Evolutionary conservation across 805 yeast species (phyloP).

Genomic region (Cyberlindnera xylosilytica): DNA sequence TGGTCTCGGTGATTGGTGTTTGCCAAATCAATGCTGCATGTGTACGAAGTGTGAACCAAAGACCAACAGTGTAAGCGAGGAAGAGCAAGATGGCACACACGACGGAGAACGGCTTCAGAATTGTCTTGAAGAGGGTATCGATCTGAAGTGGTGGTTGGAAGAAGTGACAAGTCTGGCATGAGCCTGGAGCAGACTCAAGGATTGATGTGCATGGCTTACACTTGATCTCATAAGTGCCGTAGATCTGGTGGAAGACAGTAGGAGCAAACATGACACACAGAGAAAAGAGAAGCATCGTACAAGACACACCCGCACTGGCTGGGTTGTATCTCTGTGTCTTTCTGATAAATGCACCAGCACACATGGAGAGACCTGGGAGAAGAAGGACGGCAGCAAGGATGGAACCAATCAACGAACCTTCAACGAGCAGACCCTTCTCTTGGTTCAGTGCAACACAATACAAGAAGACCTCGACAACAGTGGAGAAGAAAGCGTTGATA

Average conservation of each 20-base stretch:
- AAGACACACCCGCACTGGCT: conserved; percentile 93
- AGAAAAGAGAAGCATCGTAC: conserved; percentile 91
- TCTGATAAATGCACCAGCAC: conserved; percentile 90
- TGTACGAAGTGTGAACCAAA: conserved; percentile 89
- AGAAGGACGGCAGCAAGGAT: conserved; percentile 88
- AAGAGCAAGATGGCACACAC: conserved; percentile 79
- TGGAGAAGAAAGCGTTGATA: conserved; percentile 94
- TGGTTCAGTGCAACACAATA: conserved; percentile 90
- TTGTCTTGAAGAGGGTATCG: conserved; percentile 59
- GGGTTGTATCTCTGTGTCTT: conserved; percentile 97
- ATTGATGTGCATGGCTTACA: conserved; percentile 53
- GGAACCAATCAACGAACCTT: conserved; percentile 94
- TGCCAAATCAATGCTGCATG: conserved; percentile 98
- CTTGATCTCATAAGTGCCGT: conserved; percentile 77
- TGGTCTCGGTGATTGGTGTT: conserved; percentile 43
- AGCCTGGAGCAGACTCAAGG: conserved; percentile 20
- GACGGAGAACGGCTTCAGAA: conserved; percentile 79
- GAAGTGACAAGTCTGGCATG: conserved; percentile 72
- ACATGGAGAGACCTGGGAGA: conserved; percentile 94
- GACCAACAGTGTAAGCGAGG: conserved; percentile 81
- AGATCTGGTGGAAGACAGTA: conserved; percentile 82
- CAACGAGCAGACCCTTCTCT: conserved; percentile 84
- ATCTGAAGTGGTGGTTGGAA: conserved; percentile 71
- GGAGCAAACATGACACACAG: conserved; percentile 91
- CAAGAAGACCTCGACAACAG: conserved; percentile 87